phyloP scores from a whole-genome alignment of 805 yeast genomes.

The Barnettozyma populi region DNA sequence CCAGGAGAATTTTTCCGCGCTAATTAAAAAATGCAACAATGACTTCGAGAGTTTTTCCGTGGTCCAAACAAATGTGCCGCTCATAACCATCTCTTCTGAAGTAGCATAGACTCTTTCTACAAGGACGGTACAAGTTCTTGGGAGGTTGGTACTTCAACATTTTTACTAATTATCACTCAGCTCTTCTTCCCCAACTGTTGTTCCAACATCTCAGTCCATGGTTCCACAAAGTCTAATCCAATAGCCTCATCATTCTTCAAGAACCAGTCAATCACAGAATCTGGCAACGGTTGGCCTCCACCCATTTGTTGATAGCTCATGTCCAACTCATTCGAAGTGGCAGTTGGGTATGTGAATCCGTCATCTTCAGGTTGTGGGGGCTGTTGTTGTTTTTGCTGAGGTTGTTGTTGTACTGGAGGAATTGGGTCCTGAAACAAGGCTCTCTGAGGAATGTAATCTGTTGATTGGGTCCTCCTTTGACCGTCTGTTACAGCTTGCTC shows the following conservation, averaged over 20 bases:
- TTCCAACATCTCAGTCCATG: conserved; percentile 78
- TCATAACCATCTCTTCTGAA: too few species aligned
- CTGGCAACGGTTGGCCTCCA: conserved; percentile 20
- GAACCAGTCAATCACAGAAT: conserved; percentile 46
- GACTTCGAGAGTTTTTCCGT: conserved; percentile 20
- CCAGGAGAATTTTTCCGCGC: conserved; percentile 1
- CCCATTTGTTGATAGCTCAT: conserved; percentile 23
- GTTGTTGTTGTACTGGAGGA: neutral
- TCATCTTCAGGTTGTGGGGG: neutral
- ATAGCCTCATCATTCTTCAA: conserved; percentile 39
- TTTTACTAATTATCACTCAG: neutral
- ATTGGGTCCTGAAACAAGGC: conserved; percentile 7
- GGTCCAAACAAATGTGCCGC: neutral
- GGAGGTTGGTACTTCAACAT: too few species aligned
- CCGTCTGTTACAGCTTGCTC: neutral
- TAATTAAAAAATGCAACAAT: conserved; percentile 12
- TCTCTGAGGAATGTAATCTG: conserved; percentile 7
- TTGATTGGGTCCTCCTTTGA: conserved; percentile 1
- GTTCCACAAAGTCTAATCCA: conserved; percentile 61
- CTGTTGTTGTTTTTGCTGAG: neutral
- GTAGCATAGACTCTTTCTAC: too few species aligned
- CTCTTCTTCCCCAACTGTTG: conserved; percentile 39
- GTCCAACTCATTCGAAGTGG: conserved; percentile 3
- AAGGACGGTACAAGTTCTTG: too few species aligned
- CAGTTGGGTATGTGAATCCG: neutral